A percentile compares a stretch with the other conserved stretches of the same genome.
These are phyloP conservation scores for Amphibolis antarctica DNA, from an alignment of 106 monocot species.

Conservation along the genomic window DNA sequence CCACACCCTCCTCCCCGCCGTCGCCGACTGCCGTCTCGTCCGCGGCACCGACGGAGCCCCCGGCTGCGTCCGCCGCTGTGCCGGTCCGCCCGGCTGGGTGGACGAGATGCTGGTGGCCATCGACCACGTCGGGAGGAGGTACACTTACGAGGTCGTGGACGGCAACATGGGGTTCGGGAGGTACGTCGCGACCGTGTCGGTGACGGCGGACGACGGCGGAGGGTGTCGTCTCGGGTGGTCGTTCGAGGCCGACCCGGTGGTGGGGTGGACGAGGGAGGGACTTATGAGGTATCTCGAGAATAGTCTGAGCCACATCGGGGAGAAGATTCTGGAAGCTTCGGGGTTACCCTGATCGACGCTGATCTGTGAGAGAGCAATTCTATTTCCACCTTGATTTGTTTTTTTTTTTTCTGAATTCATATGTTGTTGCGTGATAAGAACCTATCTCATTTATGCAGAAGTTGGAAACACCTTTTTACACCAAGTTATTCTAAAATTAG, in stretches of 20 bases:
- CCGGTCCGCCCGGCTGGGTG: slow-evolving; percentile 18
- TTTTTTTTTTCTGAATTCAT: too few species aligned
- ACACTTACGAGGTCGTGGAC: slow-evolving; percentile 27
- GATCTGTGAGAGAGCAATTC: too few species aligned
- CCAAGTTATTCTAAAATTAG: too few species aligned
- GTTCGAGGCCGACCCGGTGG: background rate
- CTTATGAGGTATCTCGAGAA: too few species aligned
- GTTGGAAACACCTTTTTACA: too few species aligned
- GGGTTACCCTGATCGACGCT: too few species aligned
- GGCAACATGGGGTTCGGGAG: slow-evolving; percentile 40
- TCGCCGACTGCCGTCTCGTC: slow-evolving; percentile 22
- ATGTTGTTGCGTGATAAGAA: too few species aligned
- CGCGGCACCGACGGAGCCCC: slow-evolving; percentile 23
- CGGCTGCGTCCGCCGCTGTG: slow-evolving; percentile 33
- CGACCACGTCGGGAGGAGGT: slow-evolving; percentile 13
- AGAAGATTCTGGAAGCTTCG: too few species aligned
- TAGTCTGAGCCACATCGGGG: too few species aligned
- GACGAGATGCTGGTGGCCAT: slow-evolving; percentile 25
- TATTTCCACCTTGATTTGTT: too few species aligned
- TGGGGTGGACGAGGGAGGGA: too few species aligned
- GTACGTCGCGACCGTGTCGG: slow-evolving; percentile 22
- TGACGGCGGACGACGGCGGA: slow-evolving; percentile 1
- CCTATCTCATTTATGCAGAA: too few species aligned
- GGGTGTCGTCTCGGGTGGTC: slow-evolving; percentile 39
- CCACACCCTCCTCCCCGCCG: slow-evolving; percentile 19